These are phyloP conservation scores for Termitomyces sp. DNA, from an alignment of 768 basidiomycete genomes.

Conservation along the genomic window DNA sequence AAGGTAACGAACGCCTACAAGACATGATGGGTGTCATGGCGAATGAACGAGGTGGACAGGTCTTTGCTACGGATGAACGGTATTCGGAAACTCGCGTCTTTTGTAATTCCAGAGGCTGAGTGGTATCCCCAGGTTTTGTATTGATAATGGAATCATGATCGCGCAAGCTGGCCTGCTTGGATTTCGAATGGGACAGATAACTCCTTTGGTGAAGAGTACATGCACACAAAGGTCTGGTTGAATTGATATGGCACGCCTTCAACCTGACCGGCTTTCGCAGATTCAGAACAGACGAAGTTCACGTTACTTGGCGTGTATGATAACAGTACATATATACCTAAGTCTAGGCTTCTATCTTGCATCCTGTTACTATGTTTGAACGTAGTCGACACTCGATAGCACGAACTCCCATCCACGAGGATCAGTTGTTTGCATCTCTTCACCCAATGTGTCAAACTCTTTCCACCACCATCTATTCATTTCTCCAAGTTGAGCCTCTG, in stretches of 20 bases:
- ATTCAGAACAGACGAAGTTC: conserved; percentile 92
- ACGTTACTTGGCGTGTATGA: conserved; percentile 84
- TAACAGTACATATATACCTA: neutral
- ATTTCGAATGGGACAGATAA: conserved; percentile 86
- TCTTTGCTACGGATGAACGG: conserved; percentile 97
- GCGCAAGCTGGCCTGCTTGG: conserved; percentile 94
- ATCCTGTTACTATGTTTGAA: neutral
- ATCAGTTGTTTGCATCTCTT: conserved; percentile 44
- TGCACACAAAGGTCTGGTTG: conserved; percentile 84
- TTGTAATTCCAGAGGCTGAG: neutral
- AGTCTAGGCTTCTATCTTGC: conserved; percentile 5
- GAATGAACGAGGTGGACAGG: conserved; percentile 77
- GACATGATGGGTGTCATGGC: conserved; percentile 99
- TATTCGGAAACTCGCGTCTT: conserved; percentile 28
- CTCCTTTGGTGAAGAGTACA: conserved; percentile 74
- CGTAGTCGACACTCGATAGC: conserved; percentile 44
- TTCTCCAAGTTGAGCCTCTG: conserved; percentile 43
- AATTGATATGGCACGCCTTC: neutral
- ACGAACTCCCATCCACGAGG: conserved; percentile 51
- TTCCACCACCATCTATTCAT: conserved; percentile 83
- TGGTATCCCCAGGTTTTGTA: conserved; percentile 73
- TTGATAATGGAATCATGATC: conserved; percentile 99
- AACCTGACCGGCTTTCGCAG: conserved; percentile 37
- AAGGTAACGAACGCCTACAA: conserved; percentile 91
- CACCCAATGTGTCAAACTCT: conserved; percentile 46